phyloP scores from a whole-genome alignment of 306 rosid species.

The Styphnolobium japonicum region DNA sequence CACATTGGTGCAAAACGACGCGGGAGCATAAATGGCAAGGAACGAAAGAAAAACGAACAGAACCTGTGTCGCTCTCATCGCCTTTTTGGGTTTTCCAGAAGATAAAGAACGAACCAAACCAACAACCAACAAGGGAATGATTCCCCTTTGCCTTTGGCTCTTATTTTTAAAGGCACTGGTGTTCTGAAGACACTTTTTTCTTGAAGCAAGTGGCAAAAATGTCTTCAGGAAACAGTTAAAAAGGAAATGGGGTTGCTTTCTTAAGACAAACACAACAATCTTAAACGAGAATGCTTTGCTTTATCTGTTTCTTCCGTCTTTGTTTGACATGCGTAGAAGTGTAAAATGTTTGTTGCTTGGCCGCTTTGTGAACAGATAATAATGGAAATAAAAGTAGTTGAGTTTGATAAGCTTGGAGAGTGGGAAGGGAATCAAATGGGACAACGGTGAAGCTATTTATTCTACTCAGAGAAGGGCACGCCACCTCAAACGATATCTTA shows the following conservation, averaged over 20 bases:
- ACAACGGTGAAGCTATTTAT: neutral
- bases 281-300: slow-evolving; percentile 26
- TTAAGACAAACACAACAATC: neutral
- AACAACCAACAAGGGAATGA: neutral
- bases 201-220: slow-evolving; percentile 19
- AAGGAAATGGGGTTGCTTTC: slow-evolving; percentile 22
- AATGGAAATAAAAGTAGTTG: neutral
- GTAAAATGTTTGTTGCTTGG: slow-evolving; percentile 38
- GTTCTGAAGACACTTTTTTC: slow-evolving; percentile 3
- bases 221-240: neutral
- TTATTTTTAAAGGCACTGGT: neutral
- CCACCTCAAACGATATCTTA: neutral
- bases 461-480: neutral
- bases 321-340: slow-evolving; percentile 7
- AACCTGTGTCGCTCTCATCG: slow-evolving; percentile 46
- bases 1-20: slow-evolving; percentile 54
- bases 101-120: neutral
- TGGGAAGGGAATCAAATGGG: slow-evolving; percentile 29
- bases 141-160: slow-evolving; percentile 12
- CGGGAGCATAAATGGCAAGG: slow-evolving; percentile 35
- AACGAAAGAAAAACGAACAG: slow-evolving; percentile 34
- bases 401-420: slow-evolving; percentile 14
- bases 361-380: slow-evolving; percentile 26
- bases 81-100: neutral
- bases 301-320: neutral